Conservation (phyloP, 2,329 filamentous ascomycete species). For the Hypoxylon sp. region DNA sequence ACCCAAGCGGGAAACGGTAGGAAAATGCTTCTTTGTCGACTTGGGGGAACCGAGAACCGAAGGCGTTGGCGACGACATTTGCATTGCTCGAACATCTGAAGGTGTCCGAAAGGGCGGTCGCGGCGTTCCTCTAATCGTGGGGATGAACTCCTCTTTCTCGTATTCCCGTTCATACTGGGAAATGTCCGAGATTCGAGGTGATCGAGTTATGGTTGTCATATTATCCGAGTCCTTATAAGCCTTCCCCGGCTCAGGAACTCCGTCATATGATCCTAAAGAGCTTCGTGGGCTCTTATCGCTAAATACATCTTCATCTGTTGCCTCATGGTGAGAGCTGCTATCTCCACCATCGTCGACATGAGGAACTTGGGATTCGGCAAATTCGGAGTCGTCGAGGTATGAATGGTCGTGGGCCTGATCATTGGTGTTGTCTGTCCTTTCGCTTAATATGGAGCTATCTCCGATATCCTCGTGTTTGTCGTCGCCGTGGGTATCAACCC, state of each 20-base stretch:
- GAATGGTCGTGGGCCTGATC: constrained; percentile 50
- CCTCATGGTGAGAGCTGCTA: constrained; percentile 66
- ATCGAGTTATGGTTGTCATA: constrained; percentile 55
- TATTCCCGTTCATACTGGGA: constrained; percentile 64
- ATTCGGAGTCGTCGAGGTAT: constrained; percentile 50
- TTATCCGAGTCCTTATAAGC: constrained; percentile 51
- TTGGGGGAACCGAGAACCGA: constrained; percentile 69
- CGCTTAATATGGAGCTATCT: constrained; percentile 54
- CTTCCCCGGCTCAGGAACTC: constrained; percentile 53
- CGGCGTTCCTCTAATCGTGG: constrained; percentile 70
- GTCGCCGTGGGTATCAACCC: constrained; percentile 57
- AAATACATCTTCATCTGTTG: constrained; percentile 70
- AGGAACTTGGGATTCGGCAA: constrained; percentile 38
- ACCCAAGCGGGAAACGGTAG: constrained; percentile 70
- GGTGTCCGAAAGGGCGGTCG: constrained; percentile 78
- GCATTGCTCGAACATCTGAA: constrained; percentile 77
- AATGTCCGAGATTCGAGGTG: constrained; percentile 65
- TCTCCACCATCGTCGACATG: constrained; percentile 57
- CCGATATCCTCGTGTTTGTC: constrained; percentile 30
- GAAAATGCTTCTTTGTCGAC: constrained; percentile 65
- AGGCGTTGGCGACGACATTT: constrained; percentile 77
- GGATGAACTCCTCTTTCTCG: constrained; percentile 63
- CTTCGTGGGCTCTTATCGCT: constrained; percentile 71
- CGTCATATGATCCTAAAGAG: constrained; percentile 67
- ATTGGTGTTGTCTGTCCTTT: constrained; percentile 52